Evolutionary conservation across 2,329 filamentous ascomycete species (phyloP), one percentile per base, ranked within the genome.

Genomic region (Calonectria crousiana): DNA sequence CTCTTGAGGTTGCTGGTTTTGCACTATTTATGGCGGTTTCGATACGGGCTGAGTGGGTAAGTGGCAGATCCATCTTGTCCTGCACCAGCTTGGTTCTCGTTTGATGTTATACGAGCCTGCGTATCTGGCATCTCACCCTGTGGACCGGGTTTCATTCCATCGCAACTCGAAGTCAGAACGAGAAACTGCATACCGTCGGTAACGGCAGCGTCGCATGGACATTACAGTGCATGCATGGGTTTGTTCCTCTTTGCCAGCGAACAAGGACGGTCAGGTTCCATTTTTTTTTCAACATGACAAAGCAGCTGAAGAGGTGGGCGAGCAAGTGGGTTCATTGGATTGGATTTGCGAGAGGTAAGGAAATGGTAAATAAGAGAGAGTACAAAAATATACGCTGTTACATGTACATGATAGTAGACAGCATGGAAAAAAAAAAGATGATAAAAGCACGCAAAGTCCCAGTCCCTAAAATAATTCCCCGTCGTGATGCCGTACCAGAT

Each of bases 401-500:
- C 51, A 53, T 53, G 51, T 53, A 28, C 51, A 53, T 32, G 30
- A 28, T 18, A 9, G 34, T 23, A 20, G 20, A 23, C 52, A 53
- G 44, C 44, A 47, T 47, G 30, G 4, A 18, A 30, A 34, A n/a
- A 23, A 56, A 53, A 36, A 58, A 6, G 26, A 16, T 58, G 44
- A 44, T 47, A 38, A 49, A 28, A 62, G 56, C 56, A 64, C 23
- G 41, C 56, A 65, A 28, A 70, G 34, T 38, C 28, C 44, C 16
- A 26, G 28, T 64, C 34, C 56, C 49, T 64, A 70, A 70, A 70
- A 70, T 70, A 69, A 38, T 58, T 30, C 53, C 67, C 60, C 58
- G 52, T 65, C 38, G 51, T 58, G 41, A 38, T 67, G 47, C 60
- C 49, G 52, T 47, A 49, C 38, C 70, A 62, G 44, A 62, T 67